Base-by-base conservation (phyloP, 139 green algal genomes). In the Tetradesmus lagerheimii region DNA sequence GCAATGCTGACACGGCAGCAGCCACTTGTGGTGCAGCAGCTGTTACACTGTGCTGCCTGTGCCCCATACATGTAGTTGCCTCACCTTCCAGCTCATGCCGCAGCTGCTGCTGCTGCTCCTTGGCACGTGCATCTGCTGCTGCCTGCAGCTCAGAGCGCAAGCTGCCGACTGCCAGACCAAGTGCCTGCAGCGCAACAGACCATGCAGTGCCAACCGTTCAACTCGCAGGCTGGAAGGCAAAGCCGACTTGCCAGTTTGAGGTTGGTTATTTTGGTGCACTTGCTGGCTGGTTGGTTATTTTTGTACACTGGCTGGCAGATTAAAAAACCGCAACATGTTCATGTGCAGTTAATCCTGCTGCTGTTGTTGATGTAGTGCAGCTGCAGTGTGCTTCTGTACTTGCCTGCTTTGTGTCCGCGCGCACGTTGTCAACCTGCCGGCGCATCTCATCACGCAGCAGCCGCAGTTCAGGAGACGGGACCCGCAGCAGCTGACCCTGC, bases 331-430 rank as follows among this genome's bases (percentile, higher is more conserved):
- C 43, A 9, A 5, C 43, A 50, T 9, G 43, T 20, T 23, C 47
- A 62, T 62, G 47, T 64, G 50, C 15, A 25, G 25, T 27, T 2
- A 5, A 4, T 64, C 66, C 27, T 77, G 29, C 25, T 38, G 66
- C 66, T 77, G 66, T 35, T 77, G 66, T 27, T n/a, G n/a, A 38
- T 14, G 14, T 38, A 27, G 66, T 23, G 27, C 71, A 41, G 71
- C n/a, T 16, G 27, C 0, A 23, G 41, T 8, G n/a, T 16, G 53
- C 57, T 9, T 29, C 20, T 37, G 82, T 43, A 67, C 66, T 87
- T 45, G 82, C 82, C 35, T 87, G 82, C 53, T 79, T 87, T 20
- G 57, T 53, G 82, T 87, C 82, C 27, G 82, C 39, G 4, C 82
- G 57, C 9, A 87, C 71, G 27, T 87, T 79, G 57, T n/a, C 29